Percentiles rank a stretch among this genome's conserved stretches.
These are phyloP conservation scores for Rhizophora mangle DNA, from an alignment of 345 rosid genomes.

Conservation along the genomic window DNA sequence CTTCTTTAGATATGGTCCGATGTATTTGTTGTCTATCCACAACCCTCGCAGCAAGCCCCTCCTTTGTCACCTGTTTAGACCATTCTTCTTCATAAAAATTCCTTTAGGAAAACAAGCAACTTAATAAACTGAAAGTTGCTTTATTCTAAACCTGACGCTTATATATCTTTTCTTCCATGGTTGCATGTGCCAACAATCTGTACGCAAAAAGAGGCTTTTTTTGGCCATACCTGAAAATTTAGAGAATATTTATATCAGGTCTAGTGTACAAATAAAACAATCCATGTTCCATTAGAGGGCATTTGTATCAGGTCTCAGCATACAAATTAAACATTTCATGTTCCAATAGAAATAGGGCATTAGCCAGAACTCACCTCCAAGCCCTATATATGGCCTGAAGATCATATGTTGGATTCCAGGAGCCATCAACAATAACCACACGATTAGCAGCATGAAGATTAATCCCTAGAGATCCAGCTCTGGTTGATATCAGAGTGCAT, in stretches of 20 bases:
- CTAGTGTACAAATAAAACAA: background rate
- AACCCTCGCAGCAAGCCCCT: constrained; percentile 99
- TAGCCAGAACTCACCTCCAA: constrained; percentile 68
- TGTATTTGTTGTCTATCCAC: constrained; percentile 98
- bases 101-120: constrained; percentile 10
- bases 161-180: constrained; percentile 97
- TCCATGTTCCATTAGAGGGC: background rate
- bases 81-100: constrained; percentile 20
- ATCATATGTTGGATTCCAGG: constrained; percentile 99
- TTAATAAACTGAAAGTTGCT: background rate
- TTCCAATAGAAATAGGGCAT: constrained; percentile 2
- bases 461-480: constrained; percentile 98
- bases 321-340: background rate
- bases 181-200: constrained; percentile 93
- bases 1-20: constrained; percentile 94
- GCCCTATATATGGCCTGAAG: constrained; percentile 98
- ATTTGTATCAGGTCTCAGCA: constrained; percentile 10
- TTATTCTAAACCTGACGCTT: constrained; percentile 83
- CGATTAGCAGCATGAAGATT: constrained; percentile 98
- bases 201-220: constrained; percentile 96
- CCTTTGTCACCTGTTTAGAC: constrained; percentile 83
- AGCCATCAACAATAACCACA: constrained; percentile 95
- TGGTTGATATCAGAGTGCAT: constrained; percentile 91
- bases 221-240: constrained; percentile 80
- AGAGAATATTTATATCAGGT: constrained; percentile 10